Percentiles rank a stretch among this genome's conserved stretches.
phyloP scores from a whole-genome alignment of 805 yeast species.

The Ogataea allantospora region DNA sequence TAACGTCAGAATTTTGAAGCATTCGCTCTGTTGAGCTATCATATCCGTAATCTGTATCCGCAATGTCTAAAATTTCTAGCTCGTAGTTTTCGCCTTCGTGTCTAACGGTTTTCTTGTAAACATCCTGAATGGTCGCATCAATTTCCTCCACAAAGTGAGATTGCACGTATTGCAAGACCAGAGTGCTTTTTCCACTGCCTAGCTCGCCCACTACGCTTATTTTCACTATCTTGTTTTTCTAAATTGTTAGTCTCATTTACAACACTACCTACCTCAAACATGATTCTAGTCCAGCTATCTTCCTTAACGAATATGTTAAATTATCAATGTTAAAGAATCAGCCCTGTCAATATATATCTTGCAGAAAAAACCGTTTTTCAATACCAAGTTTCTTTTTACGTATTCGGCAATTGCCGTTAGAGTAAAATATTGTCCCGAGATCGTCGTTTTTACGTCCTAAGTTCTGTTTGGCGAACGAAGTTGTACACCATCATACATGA shows the following conservation, averaged over 20 bases:
- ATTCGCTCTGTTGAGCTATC: slow-evolving; percentile 16
- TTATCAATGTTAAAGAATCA: neutral
- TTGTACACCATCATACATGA: slow-evolving; percentile 23
- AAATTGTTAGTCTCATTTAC: slow-evolving; percentile 3
- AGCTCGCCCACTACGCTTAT: slow-evolving; percentile 33
- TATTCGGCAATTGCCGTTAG: neutral
- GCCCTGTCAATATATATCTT: slow-evolving; percentile 2
- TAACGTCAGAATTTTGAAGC: slow-evolving; percentile 42
- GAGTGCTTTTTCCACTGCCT: slow-evolving; percentile 34
- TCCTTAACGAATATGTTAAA: too few species aligned
- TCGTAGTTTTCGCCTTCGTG: slow-evolving; percentile 39
- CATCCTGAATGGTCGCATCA: slow-evolving; percentile 31
- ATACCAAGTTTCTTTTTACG: slow-evolving; percentile 3
- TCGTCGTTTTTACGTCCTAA: neutral
- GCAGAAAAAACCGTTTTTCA: slow-evolving; percentile 11
- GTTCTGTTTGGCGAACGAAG: slow-evolving; percentile 13
- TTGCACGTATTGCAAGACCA: slow-evolving; percentile 26
- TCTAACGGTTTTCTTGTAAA: slow-evolving; percentile 20
- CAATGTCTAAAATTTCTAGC: slow-evolving; percentile 72
- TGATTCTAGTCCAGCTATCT: too few species aligned
- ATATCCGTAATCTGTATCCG: slow-evolving; percentile 68
- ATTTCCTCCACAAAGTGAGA: slow-evolving; percentile 22
- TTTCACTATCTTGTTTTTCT: slow-evolving; percentile 17
- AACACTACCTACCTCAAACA: slow-evolving; percentile 10
- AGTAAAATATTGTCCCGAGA: neutral